Evolutionary conservation across 441 rosid genomes (phyloP), one percentile per base, ranked within the genome.

Genomic region (Pelargonium fulgidum): DNA sequence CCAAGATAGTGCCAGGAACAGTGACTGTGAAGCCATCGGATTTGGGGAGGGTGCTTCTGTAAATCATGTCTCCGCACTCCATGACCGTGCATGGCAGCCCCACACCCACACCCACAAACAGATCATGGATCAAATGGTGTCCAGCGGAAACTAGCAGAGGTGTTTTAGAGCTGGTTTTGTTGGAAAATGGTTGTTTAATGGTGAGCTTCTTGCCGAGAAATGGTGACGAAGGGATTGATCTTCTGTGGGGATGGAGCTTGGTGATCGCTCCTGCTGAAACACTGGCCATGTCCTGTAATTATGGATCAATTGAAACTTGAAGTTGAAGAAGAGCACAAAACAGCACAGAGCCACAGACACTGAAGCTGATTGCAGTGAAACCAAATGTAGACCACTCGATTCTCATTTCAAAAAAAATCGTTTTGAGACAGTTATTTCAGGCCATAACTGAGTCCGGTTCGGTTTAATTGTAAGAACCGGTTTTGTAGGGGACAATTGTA

Each of bases 21-120:
- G 98, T 91, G 45, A 91, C 64, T 22, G 96, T 87, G 44, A 93
- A 72, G 17, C 87, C 96, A 68, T 68, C 79, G 13, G 94, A 73
- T 75, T 89, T 93, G 2, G 98, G 97, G 70, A 93, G 82, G 50
- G 97, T 93, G 81, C 98, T 93, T 11, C 98, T 82, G 52, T 93
- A 91, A n/a, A 93, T 91, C 61, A 93, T 84, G 77, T 93, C 98
- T 0, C 98, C 97, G 68, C 98, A 93, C 87, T 88, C 93, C 97
- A 88, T 93, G 9, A 91, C 98, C 24, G 97, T 93, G 75, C 98
- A 93, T 14, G 98, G 97, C 64, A 93, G 81, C 7, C 98, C 97
- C 17, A 93, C 93, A 17, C 97, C 97, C 17, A 93, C 95, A n/a
- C 93, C 97, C 72, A 91, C 78, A 75, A 91, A 87, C 48, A 93